phyloP scores from a whole-genome alignment of 1,139 yeast genomes.

The Pichia sp. region DNA sequence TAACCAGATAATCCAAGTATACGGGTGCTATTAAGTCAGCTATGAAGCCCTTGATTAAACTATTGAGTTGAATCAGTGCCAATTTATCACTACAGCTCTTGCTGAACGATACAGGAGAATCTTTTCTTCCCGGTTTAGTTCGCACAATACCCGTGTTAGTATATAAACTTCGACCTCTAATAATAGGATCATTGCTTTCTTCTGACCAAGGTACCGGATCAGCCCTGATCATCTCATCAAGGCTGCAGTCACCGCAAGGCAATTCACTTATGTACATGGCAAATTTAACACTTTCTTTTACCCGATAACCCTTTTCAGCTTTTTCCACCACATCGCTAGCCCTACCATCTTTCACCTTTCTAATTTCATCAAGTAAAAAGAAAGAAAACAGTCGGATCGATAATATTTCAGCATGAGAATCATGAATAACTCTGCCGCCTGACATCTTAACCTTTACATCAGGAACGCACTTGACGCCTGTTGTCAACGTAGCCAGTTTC shows the following conservation, averaged over 20 bases:
- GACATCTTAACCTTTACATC: slow-evolving; percentile 30
- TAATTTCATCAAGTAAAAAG: background rate
- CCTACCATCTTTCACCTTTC: no score
- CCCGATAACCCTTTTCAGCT: no score
- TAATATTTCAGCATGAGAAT: background rate
- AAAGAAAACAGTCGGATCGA: background rate
- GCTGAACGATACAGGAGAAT: slow-evolving; percentile 60
- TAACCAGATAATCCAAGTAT: background rate
- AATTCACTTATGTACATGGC: slow-evolving; percentile 68
- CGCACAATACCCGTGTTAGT: background rate
- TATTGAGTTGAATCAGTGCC: slow-evolving; percentile 52
- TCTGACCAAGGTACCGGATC: slow-evolving; percentile 10
- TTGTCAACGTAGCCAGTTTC: slow-evolving; percentile 33
- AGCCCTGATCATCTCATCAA: slow-evolving; percentile 33
- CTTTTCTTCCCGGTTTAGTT: slow-evolving; percentile 64
- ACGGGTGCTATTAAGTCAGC: background rate
- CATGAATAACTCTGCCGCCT: slow-evolving; percentile 64
- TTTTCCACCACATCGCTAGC: no score
- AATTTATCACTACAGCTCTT: slow-evolving; percentile 89
- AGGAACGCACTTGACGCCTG: slow-evolving; percentile 81
- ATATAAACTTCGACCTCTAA: background rate
- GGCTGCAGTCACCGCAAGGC: slow-evolving; percentile 91
- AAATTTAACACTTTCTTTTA: slow-evolving; percentile 28
- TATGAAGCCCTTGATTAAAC: slow-evolving; percentile 22
- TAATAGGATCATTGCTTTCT: background rate